These are phyloP conservation scores for Metschnikowia picachoensis DNA, from an alignment of 805 yeast species.

Conservation along the genomic window DNA sequence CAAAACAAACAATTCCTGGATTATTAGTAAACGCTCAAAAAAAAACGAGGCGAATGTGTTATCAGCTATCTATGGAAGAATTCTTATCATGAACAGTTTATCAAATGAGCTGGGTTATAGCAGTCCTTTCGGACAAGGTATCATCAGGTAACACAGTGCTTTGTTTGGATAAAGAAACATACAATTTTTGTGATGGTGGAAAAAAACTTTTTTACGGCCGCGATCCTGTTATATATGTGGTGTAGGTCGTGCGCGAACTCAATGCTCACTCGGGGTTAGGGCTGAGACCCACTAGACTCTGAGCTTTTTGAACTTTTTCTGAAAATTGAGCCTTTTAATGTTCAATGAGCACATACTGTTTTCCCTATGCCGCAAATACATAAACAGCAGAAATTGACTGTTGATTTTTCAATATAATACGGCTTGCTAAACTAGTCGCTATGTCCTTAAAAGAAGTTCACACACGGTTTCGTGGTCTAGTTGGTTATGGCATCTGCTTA, in stretches of 20 bases:
- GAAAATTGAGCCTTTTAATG: too few relatives aligned
- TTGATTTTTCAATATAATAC: too few relatives aligned
- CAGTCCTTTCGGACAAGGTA: slow-evolving; percentile 20
- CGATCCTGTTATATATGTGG: background rate
- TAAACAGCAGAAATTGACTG: too few relatives aligned
- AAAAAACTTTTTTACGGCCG: background rate
- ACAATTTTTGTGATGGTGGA: slow-evolving; percentile 7
- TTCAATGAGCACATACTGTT: too few relatives aligned
- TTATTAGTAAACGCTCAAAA: background rate
- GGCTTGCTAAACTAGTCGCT: too few relatives aligned
- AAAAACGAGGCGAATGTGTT: slow-evolving; percentile 4
- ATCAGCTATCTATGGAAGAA: slow-evolving; percentile 18
- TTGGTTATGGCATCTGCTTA: slow-evolving; percentile 25
- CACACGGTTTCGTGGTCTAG: slow-evolving; percentile 22
- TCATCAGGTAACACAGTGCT: slow-evolving; percentile 18
- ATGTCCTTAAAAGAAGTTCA: too few relatives aligned
- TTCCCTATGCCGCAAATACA: too few relatives aligned
- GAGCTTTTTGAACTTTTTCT: background rate
- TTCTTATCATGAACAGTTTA: slow-evolving; percentile 22
- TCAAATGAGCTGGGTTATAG: slow-evolving; percentile 25
- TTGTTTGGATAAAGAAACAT: slow-evolving; percentile 8
- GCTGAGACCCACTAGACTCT: background rate
- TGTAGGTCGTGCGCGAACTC: slow-evolving; percentile 7
- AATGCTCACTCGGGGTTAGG: background rate
- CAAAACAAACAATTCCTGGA: background rate